Conservation (phyloP, 2,329 filamentous ascomycete genomes). For the Pseudohalonectria lignicola region DNA sequence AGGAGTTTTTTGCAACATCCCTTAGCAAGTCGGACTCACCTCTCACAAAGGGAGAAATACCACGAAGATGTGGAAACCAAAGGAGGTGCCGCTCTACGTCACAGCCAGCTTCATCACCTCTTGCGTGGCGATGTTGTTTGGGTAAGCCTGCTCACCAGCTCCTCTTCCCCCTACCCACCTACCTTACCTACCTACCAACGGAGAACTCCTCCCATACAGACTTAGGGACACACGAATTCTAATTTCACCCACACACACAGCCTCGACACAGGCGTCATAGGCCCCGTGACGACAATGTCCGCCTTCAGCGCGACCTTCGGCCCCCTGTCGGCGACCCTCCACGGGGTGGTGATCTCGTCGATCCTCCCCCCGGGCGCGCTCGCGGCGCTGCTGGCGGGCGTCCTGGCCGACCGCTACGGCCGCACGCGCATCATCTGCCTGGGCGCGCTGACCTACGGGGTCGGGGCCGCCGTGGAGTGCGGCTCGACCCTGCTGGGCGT, state of each 20-base stretch:
- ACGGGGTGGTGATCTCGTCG: conserved; percentile 48
- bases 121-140: conserved; percentile 10
- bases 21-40: neutral
- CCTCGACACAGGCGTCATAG: conserved; percentile 39
- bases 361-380: conserved; percentile 49
- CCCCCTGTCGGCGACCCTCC: conserved; percentile 38
- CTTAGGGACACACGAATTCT: too few species aligned
- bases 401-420: conserved; percentile 41
- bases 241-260: too few species aligned
- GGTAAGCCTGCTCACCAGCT: conserved; percentile 3
- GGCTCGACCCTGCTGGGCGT: conserved; percentile 27
- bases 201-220: too few species aligned
- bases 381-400: conserved; percentile 46
- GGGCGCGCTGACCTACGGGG: conserved; percentile 38
- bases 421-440: conserved; percentile 38
- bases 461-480: conserved; percentile 34
- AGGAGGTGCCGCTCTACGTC: conserved; percentile 7
- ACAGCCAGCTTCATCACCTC: conserved; percentile 10
- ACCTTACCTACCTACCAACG: neutral
- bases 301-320: conserved; percentile 39
- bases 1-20: too few species aligned
- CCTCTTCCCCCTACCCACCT: neutral
- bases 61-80: neutral
- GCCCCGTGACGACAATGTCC: conserved; percentile 47
- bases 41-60: too few species aligned